phyloP scores from a whole-genome alignment of 176 grass and related monocot species.

The Eleusine indica region DNA sequence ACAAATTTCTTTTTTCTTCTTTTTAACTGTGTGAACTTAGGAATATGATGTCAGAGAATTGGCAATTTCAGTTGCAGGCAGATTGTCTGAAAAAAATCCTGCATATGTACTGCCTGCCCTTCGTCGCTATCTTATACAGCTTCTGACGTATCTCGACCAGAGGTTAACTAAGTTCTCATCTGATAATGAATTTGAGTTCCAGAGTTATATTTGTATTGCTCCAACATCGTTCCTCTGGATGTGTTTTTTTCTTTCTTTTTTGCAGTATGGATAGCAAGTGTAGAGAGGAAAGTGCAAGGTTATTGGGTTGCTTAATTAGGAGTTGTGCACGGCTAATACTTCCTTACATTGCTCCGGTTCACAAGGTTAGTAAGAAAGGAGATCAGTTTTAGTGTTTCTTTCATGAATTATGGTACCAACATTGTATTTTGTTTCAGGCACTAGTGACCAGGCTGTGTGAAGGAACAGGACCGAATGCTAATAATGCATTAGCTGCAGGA shows the following conservation, averaged over 20 bases:
- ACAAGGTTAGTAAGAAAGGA: slow-evolving; percentile 70
- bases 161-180: slow-evolving; percentile 55
- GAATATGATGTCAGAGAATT: slow-evolving; percentile 91
- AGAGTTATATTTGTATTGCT: slow-evolving; percentile 27
- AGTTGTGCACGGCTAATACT: slow-evolving; percentile 90
- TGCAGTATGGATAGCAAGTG: slow-evolving; percentile 95
- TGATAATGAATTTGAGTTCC: slow-evolving; percentile 30
- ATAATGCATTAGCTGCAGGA: slow-evolving; percentile 83
- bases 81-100: slow-evolving; percentile 98
- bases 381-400: slow-evolving; percentile 36
- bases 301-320: slow-evolving; percentile 91
- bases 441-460: slow-evolving; percentile 82
- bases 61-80: slow-evolving; percentile 87
- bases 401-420: slow-evolving; percentile 7
- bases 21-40: slow-evolving; percentile 52
- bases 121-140: slow-evolving; percentile 94
- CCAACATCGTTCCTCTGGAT: slow-evolving; percentile 16
- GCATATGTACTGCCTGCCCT: slow-evolving; percentile 97
- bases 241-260: slow-evolving; percentile 12
- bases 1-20: slow-evolving; percentile 12
- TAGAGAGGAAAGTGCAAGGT: slow-evolving; percentile 87
- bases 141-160: slow-evolving; percentile 95
- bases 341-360: slow-evolving; percentile 97
- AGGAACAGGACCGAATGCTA: slow-evolving; percentile 70
- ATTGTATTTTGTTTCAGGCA: slow-evolving; percentile 67